Evolutionary conservation across 2,329 filamentous ascomycete genomes (phyloP).

Genomic region (Ceratocystis lukuohia): DNA sequence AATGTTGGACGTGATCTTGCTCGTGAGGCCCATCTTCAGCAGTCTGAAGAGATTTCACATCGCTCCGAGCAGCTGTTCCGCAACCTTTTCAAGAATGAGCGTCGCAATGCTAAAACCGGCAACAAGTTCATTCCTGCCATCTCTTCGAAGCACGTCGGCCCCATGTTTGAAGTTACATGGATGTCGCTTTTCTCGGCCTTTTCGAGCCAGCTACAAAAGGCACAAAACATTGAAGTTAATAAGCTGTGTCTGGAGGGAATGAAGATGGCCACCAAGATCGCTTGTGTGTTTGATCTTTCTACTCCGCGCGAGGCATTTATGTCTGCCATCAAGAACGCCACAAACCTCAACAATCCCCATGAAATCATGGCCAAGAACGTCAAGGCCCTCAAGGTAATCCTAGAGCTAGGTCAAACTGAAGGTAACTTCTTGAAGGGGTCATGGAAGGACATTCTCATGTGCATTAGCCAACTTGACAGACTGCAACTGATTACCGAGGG

Average conservation of each 20-base stretch:
- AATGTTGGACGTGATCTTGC: constrained; percentile 86
- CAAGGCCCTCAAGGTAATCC: constrained; percentile 78
- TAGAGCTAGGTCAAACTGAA: constrained; percentile 86
- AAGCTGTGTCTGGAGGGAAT: constrained; percentile 89
- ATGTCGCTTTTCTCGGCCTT: constrained; percentile 97
- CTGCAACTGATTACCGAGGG: constrained; percentile 90
- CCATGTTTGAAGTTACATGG: constrained; percentile 98
- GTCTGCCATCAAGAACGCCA: constrained; percentile 80
- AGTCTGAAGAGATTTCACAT: constrained; percentile 78
- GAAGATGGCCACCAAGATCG: constrained; percentile 83
- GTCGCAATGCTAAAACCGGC: constrained; percentile 58
- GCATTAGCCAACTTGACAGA: constrained; percentile 87
- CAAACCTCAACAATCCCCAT: constrained; percentile 87
- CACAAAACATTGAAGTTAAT: constrained; percentile 83
- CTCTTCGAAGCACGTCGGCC: constrained; percentile 85
- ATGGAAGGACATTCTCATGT: constrained; percentile 91
- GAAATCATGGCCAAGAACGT: constrained; percentile 95
- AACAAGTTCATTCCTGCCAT: constrained; percentile 80
- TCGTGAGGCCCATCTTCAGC: constrained; percentile 83
- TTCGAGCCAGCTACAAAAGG: constrained; percentile 84
- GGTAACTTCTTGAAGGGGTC: constrained; percentile 80
- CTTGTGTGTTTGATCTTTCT: constrained; percentile 82
- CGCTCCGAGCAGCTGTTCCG: constrained; percentile 78
- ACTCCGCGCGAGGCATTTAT: constrained; percentile 94
- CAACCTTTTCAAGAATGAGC: constrained; percentile 78